Percentiles rank a stretch among this genome's conserved stretches.
Evolutionary conservation across 768 basidiomycete genomes (phyloP).

Genomic region (Phanerodontia chrysosporium): DNA sequence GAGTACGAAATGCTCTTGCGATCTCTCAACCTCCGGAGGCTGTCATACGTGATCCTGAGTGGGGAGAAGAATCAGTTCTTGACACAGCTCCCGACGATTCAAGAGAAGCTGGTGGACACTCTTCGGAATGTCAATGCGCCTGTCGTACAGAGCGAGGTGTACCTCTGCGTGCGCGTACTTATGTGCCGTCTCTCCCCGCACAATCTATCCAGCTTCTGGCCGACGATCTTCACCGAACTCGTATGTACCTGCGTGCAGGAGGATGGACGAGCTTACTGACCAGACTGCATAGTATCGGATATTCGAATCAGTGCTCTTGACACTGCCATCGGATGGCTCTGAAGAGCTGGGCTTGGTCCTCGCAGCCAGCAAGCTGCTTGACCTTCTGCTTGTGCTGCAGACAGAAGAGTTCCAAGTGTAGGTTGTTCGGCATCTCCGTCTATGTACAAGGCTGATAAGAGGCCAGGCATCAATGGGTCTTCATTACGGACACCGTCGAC

Average conservation of each 20-base stretch:
- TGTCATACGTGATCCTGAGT: constrained; percentile 82
- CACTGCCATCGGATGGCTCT: constrained; percentile 74
- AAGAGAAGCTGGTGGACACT: constrained; percentile 94
- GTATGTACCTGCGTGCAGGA: constrained; percentile 35
- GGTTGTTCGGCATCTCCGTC: background rate
- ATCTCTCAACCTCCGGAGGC: constrained; percentile 79
- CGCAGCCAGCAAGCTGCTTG: constrained; percentile 90
- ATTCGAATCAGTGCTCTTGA: constrained; percentile 75
- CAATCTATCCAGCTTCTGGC: constrained; percentile 95
- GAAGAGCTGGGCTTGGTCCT: constrained; percentile 82
- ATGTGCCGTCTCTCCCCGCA: constrained; percentile 88
- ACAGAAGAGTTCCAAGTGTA: constrained; percentile 98
- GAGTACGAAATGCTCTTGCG: constrained; percentile 91
- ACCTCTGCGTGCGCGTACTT: constrained; percentile 86
- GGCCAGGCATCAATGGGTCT: constrained; percentile 95
- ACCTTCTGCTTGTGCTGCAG: constrained; percentile 87
- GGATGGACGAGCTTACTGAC: background rate
- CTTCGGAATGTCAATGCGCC: constrained; percentile 76
- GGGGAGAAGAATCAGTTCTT: constrained; percentile 92
- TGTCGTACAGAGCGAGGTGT: constrained; percentile 90
- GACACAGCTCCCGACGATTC: constrained; percentile 86
- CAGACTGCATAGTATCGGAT: constrained; percentile 65
- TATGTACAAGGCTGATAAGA: background rate
- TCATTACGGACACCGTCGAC: constrained; percentile 95
- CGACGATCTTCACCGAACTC: constrained; percentile 88